Conservation (phyloP, 1,139 yeast species). For the Taphrina communis region DNA sequence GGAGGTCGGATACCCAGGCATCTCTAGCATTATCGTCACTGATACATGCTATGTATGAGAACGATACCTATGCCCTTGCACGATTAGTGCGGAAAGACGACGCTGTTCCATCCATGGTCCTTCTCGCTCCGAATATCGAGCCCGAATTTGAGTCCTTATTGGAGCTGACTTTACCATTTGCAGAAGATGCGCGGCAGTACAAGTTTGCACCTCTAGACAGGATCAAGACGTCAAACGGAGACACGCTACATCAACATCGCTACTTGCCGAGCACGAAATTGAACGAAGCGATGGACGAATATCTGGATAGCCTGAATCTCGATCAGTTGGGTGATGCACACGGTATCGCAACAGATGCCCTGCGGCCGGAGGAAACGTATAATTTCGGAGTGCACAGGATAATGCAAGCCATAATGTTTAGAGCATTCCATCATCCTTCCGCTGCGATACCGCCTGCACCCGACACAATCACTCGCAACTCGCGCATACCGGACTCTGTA, state of each 20-base stretch:
- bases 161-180: conserved; percentile 63
- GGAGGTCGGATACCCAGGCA: conserved; percentile 54
- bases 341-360: conserved; percentile 41
- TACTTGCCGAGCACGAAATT: conserved; percentile 53
- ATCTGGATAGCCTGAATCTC: conserved; percentile 50
- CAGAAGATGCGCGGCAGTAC: conserved; percentile 75
- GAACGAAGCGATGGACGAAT: conserved; percentile 54
- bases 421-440: conserved; percentile 49
- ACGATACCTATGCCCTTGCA: conserved; percentile 63
- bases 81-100: conserved; percentile 63
- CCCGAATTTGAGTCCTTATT: conserved; percentile 51
- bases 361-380: conserved; percentile 47
- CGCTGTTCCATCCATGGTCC: conserved; percentile 63
- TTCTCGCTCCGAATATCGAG: conserved; percentile 61
- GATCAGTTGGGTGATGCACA: conserved; percentile 41
- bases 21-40: conserved; percentile 60
- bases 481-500: conserved; percentile 4
- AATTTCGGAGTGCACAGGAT: conserved; percentile 51
- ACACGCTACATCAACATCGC: conserved; percentile 47
- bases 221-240: conserved; percentile 52
- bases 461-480: conserved; percentile 2
- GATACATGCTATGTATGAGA: conserved; percentile 60
- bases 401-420: conserved; percentile 49
- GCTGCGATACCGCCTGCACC: conserved; percentile 37
- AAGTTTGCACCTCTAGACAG: conserved; percentile 62